Evolutionary conservation across 768 basidiomycete genomes (phyloP).

Genomic region (Tricholoma terreum): DNA sequence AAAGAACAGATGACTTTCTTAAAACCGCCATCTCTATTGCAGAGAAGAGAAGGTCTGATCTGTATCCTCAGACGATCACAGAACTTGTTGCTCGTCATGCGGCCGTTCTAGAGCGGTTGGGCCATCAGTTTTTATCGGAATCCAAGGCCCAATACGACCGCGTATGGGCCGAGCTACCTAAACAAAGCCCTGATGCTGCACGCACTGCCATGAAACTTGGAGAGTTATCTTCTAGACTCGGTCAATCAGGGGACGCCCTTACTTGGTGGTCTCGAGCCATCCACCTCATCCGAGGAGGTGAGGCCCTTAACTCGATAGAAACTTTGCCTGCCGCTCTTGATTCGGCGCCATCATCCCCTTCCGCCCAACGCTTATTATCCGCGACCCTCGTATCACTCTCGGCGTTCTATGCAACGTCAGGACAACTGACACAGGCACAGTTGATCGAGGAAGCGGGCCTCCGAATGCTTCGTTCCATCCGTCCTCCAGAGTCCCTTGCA

Average conservation of each 20-base stretch:
- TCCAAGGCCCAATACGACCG: conserved; percentile 57
- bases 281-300: conserved; percentile 40
- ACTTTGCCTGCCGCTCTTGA: conserved; percentile 30
- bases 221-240: conserved; percentile 56
- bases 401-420: conserved; percentile 61
- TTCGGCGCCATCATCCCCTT: conserved; percentile 50
- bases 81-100: conserved; percentile 58
- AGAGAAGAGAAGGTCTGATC: conserved; percentile 32
- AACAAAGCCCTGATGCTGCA: conserved; percentile 41
- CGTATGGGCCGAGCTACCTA: conserved; percentile 48
- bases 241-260: conserved; percentile 50
- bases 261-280: conserved; percentile 68
- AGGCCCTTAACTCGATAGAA: conserved; percentile 18
- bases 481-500: conserved; percentile 40
- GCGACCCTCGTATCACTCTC: conserved; percentile 69
- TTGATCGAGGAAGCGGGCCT: conserved; percentile 55
- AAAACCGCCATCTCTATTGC: conserved; percentile 46
- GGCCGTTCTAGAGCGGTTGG: conserved; percentile 58
- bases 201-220: conserved; percentile 66
- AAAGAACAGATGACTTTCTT: conserved; percentile 53
- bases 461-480: conserved; percentile 50
- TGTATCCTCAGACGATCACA: conserved; percentile 49
- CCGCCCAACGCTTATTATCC: conserved; percentile 58
- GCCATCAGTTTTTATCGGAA: conserved; percentile 46
- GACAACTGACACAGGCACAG: conserved; percentile 53